Evolutionary conservation across 2,329 filamentous ascomycete species (phyloP).

Genomic region (Cytospora piceae): DNA sequence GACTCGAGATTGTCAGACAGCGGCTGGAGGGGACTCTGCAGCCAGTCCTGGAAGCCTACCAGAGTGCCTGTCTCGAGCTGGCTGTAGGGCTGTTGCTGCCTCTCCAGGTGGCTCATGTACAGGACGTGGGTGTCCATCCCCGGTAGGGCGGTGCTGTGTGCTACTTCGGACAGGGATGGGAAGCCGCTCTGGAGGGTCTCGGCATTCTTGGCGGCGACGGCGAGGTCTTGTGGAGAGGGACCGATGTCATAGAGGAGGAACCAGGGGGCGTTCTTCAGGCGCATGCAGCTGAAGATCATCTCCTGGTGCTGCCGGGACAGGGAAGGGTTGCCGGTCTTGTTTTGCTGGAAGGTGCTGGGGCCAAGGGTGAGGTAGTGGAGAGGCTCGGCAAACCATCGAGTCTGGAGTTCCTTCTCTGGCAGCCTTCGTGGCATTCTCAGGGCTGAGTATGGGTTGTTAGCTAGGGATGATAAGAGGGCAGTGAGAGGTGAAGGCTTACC

Average conservation of each 20-base stretch:
- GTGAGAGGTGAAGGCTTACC: constrained; percentile 62
- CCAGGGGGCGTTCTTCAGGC: constrained; percentile 65
- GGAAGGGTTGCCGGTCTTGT: constrained; percentile 64
- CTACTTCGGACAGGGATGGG: constrained; percentile 70
- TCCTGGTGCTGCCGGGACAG: constrained; percentile 64
- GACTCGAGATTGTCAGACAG: constrained; percentile 96
- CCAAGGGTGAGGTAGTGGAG: constrained; percentile 63
- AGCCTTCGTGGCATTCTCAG: constrained; percentile 61
- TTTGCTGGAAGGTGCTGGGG: constrained; percentile 59
- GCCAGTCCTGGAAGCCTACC: constrained; percentile 80
- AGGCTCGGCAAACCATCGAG: constrained; percentile 71
- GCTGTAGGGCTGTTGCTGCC: constrained; percentile 70
- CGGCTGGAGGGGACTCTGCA: constrained; percentile 93
- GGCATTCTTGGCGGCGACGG: constrained; percentile 39
- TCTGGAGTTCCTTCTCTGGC: constrained; percentile 63
- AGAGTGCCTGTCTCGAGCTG: constrained; percentile 56
- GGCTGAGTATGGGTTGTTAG: constrained; percentile 42
- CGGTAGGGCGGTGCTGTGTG: constrained; percentile 51
- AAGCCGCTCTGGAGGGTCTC: constrained; percentile 56
- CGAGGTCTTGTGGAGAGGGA: constrained; percentile 45
- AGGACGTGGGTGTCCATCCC: constrained; percentile 60
- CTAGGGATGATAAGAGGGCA: background rate
- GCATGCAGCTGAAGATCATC: constrained; percentile 65
- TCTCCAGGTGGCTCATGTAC: constrained; percentile 84
- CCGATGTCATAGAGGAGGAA: constrained; percentile 66